A percentile compares a stretch with the other conserved stretches of the same genome.
Evolutionary conservation across 352 stramenopile species (phyloP).

Genomic region (Phytopythium kandeliae): DNA sequence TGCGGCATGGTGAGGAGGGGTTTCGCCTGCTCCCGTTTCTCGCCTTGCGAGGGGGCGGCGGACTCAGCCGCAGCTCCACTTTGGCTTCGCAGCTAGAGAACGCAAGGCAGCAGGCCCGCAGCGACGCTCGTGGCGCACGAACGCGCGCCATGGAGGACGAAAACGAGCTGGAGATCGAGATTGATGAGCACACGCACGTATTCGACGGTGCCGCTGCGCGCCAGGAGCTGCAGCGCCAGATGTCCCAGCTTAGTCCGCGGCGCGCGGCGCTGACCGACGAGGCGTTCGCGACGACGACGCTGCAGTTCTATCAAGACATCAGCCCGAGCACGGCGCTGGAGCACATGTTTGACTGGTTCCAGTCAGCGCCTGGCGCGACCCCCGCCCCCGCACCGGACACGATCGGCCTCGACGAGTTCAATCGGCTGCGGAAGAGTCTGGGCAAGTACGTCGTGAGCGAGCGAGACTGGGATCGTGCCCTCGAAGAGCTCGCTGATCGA

Average conservation of each 20-base stretch:
- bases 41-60: background rate
- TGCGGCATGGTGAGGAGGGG: background rate
- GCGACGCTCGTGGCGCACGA: background rate
- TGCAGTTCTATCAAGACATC: slow-evolving; percentile 54
- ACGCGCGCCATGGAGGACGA: slow-evolving; percentile 1
- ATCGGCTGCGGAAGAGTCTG: slow-evolving; percentile 28
- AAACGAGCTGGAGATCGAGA: slow-evolving; percentile 19
- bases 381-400: slow-evolving; percentile 1
- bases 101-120: background rate
- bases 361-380: background rate
- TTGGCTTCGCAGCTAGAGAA: background rate
- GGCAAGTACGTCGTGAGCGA: slow-evolving; percentile 18
- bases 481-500: slow-evolving; percentile 25
- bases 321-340: slow-evolving; percentile 32
- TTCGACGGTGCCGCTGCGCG: slow-evolving; percentile 21
- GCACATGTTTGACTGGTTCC: slow-evolving; percentile 40
- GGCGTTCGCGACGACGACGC: slow-evolving; percentile 25
- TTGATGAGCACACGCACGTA: slow-evolving; percentile 25
- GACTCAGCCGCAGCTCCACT: background rate
- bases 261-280: slow-evolving; percentile 10
- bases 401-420: slow-evolving; percentile 38
- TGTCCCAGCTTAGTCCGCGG: slow-evolving; percentile 33
- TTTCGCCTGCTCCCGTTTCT: background rate
- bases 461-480: slow-evolving; percentile 30
- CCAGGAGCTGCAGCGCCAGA: slow-evolving; percentile 23